Evolutionary conservation across 1,139 yeast genomes (phyloP).

Genomic region (Blastobotrys illinoisensis): DNA sequence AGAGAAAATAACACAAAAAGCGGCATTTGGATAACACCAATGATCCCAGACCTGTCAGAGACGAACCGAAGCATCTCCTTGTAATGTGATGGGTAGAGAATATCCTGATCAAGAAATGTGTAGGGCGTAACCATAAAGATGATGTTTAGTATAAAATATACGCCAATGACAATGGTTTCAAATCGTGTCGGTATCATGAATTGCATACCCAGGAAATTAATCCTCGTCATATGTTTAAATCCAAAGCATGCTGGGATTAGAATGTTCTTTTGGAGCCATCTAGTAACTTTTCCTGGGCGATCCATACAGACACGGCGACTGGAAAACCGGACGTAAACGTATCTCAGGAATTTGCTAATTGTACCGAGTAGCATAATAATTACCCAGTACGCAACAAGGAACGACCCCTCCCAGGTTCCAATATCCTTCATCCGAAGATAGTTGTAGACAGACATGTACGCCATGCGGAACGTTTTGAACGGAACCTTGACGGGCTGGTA

Average conservation of each 20-base stretch:
- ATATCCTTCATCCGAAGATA: slow-evolving; percentile 28
- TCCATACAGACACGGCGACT: slow-evolving; percentile 23
- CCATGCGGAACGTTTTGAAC: slow-evolving; percentile 1
- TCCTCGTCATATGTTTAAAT: slow-evolving; percentile 26
- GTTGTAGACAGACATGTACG: slow-evolving; percentile 20
- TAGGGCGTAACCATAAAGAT: slow-evolving; percentile 42
- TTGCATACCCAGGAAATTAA: slow-evolving; percentile 23
- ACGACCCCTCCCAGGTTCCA: slow-evolving; percentile 32
- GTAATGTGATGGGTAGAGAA: slow-evolving; percentile 37
- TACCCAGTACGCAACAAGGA: slow-evolving; percentile 34
- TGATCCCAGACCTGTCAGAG: slow-evolving; percentile 56
- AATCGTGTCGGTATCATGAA: slow-evolving; percentile 54
- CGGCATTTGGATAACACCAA: slow-evolving; percentile 54
- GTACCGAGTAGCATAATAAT: slow-evolving; percentile 24
- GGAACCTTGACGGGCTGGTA: slow-evolving; percentile 6
- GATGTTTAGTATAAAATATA: slow-evolving; percentile 44
- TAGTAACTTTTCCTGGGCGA: slow-evolving; percentile 20
- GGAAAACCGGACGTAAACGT: slow-evolving; percentile 23
- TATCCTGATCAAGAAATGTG: slow-evolving; percentile 36
- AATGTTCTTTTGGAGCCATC: slow-evolving; percentile 25
- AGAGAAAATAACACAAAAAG: slow-evolving; percentile 54
- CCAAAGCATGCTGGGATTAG: slow-evolving; percentile 33
- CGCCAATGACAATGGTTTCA: slow-evolving; percentile 47
- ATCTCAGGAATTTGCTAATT: slow-evolving; percentile 17
- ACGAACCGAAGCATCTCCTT: slow-evolving; percentile 43